Percentiles rank a stretch among this genome's conserved stretches.
These are phyloP conservation scores for Grosmannia penicillata DNA, from an alignment of 2,329 filamentous ascomycete genomes.

Conservation along the genomic window DNA sequence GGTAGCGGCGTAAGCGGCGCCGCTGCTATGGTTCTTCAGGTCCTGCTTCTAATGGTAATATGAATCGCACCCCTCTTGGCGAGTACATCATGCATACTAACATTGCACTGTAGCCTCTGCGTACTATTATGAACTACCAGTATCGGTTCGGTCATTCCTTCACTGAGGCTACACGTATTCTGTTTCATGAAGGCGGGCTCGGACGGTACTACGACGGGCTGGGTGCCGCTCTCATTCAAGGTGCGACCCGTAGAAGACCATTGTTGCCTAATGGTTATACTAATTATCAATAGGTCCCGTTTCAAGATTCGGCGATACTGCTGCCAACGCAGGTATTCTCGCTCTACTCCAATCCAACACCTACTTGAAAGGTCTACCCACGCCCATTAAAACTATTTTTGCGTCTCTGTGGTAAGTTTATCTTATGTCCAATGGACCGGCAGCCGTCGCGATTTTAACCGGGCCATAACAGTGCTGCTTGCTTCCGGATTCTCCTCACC, in stretches of 20 bases:
- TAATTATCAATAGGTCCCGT: slow-evolving; percentile 22
- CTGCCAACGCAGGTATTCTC: slow-evolving; percentile 33
- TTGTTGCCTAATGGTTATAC: neutral
- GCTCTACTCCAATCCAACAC: slow-evolving; percentile 30
- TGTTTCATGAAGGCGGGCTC: slow-evolving; percentile 26
- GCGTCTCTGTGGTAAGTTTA: slow-evolving; percentile 25
- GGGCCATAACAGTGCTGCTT: slow-evolving; percentile 21
- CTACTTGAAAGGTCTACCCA: slow-evolving; percentile 26
- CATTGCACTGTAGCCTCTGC: slow-evolving; percentile 22
- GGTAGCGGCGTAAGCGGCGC: slow-evolving; percentile 31
- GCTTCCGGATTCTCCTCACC: slow-evolving; percentile 30
- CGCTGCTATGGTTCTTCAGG: slow-evolving; percentile 32
- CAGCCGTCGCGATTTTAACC: neutral
- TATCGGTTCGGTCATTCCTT: slow-evolving; percentile 30
- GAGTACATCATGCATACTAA: neutral
- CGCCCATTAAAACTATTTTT: slow-evolving; percentile 28
- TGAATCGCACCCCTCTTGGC: neutral
- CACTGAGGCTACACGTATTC: slow-evolving; percentile 21
- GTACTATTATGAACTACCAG: slow-evolving; percentile 36
- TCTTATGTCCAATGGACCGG: neutral
- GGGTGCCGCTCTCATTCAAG: slow-evolving; percentile 28
- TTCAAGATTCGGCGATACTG: slow-evolving; percentile 31
- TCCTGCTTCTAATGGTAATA: slow-evolving; percentile 30
- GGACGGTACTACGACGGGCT: slow-evolving; percentile 30
- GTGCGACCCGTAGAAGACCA: slow-evolving; percentile 11